These are phyloP conservation scores for Monosporascus sp. DNA, from an alignment of 2,329 filamentous ascomycete species.

Conservation along the genomic window DNA sequence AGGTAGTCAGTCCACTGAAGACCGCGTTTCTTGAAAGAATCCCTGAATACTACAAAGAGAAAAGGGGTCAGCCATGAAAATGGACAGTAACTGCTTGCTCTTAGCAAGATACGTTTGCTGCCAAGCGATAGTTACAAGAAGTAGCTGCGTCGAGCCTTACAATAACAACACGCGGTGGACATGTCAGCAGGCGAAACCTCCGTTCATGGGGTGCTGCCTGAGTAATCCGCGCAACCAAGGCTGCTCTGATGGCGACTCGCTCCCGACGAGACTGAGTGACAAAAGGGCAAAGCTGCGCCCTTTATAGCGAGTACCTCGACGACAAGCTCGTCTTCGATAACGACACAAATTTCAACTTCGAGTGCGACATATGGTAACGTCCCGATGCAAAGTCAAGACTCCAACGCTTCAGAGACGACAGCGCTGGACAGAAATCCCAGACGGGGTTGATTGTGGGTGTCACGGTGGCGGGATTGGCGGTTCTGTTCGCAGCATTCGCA, in stretches of 20 bases:
- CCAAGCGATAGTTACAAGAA: too few relatives aligned
- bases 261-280: conserved; percentile 17
- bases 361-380: not conserved
- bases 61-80: too few relatives aligned
- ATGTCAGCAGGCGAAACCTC: conserved; percentile 21
- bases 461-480: conserved; percentile 9
- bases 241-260: conserved; percentile 25
- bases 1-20: too few relatives aligned
- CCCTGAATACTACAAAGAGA: too few relatives aligned
- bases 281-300: conserved; percentile 9
- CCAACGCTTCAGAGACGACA: not conserved
- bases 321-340: not conserved
- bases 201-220: conserved; percentile 34
- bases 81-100: too few relatives aligned
- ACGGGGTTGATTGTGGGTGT: conserved; percentile 14
- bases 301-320: conserved; percentile 6
- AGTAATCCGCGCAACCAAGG: conserved; percentile 27
- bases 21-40: too few relatives aligned
- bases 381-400: too few relatives aligned
- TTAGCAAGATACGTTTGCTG: too few relatives aligned
- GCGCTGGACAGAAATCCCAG: not conserved
- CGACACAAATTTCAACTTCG: not conserved
- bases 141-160: conserved; percentile 19
- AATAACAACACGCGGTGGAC: conserved; percentile 28
- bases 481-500: conserved; percentile 10